A percentile compares a stretch with the other conserved stretches of the same genome.
phyloP scores from a whole-genome alignment of 1,284 basidiomycete genomes.

The Caloboletus firmus region DNA sequence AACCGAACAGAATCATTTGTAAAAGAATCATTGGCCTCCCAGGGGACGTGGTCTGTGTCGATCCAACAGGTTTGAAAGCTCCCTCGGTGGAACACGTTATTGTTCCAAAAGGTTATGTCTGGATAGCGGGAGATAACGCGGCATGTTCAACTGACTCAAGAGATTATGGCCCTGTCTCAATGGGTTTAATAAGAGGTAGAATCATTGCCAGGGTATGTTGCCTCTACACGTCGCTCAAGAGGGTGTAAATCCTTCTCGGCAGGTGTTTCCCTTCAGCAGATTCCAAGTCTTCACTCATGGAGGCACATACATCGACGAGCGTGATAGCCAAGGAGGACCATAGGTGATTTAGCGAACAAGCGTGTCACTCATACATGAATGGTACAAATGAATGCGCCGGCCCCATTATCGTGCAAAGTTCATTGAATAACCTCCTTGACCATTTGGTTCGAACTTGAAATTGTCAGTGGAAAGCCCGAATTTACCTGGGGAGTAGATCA shows the following conservation, averaged over 20 bases:
- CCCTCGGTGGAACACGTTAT: conserved; percentile 69
- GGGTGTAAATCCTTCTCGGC: conserved; percentile 1
- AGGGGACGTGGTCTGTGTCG: conserved; percentile 87
- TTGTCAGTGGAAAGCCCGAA: conserved; percentile 90
- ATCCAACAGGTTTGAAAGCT: conserved; percentile 68
- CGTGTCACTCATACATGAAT: neutral
- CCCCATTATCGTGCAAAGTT: conserved; percentile 63
- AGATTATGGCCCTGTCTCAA: conserved; percentile 87
- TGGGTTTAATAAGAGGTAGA: conserved; percentile 78
- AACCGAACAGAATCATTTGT: conserved; percentile 74
- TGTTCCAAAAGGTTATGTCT: conserved; percentile 84
- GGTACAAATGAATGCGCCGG: neutral
- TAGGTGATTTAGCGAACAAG: conserved; percentile 1
- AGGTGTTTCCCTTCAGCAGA: conserved; percentile 56
- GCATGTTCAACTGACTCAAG: conserved; percentile 84
- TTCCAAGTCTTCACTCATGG: conserved; percentile 51
- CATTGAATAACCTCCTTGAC: conserved; percentile 92
- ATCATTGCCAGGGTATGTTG: conserved; percentile 68
- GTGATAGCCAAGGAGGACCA: conserved; percentile 1
- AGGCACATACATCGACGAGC: conserved; percentile 47
- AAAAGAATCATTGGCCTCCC: conserved; percentile 91
- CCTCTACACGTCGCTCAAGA: neutral
- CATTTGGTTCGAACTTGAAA: conserved; percentile 92
- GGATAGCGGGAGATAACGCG: conserved; percentile 91
- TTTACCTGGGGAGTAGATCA: conserved; percentile 50